Evolutionary conservation across 2,329 filamentous ascomycete genomes (phyloP).

Genomic region (Fusarium scirpi): DNA sequence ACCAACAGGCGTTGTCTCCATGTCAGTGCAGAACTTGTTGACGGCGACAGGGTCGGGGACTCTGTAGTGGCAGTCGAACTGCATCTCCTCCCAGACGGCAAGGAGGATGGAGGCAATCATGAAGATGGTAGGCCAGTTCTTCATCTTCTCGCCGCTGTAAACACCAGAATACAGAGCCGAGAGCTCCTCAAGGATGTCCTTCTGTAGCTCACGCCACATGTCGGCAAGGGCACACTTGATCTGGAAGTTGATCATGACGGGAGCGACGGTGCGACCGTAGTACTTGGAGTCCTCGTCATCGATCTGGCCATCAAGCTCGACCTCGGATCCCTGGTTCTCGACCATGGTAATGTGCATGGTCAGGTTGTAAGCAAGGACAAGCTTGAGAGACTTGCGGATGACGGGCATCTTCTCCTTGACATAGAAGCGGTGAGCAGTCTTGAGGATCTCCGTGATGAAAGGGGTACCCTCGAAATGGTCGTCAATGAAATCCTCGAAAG

Average conservation of each 20-base stretch:
- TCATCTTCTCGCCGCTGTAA: constrained; percentile 95
- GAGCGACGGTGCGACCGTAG: constrained; percentile 89
- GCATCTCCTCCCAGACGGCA: constrained; percentile 98
- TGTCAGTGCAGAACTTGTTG: constrained; percentile 94
- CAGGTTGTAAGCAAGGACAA: constrained; percentile 94
- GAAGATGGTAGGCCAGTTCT: constrained; percentile 99
- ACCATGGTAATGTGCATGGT: constrained; percentile 96
- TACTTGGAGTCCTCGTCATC: constrained; percentile 88
- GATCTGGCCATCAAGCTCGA: constrained; percentile 82
- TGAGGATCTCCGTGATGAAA: constrained; percentile 95
- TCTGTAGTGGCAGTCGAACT: constrained; percentile 97
- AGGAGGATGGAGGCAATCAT: constrained; percentile 94
- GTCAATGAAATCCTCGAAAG: constrained; percentile 93
- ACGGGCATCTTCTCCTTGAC: constrained; percentile 87
- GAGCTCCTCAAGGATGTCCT: constrained; percentile 94
- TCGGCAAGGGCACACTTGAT: constrained; percentile 97
- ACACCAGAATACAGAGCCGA: constrained; percentile 95
- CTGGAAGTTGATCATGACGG: constrained; percentile 99
- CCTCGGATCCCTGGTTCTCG: constrained; percentile 86
- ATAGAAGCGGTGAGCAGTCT: constrained; percentile 95
- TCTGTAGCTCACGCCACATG: constrained; percentile 98
- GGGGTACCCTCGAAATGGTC: constrained; percentile 96
- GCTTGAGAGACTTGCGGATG: constrained; percentile 94
- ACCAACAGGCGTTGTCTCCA: constrained; percentile 95
- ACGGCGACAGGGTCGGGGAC: constrained; percentile 86